These are phyloP conservation scores for Ustilago shanxiensis DNA, from an alignment of 1,284 basidiomycete genomes.

Conservation along the genomic window DNA sequence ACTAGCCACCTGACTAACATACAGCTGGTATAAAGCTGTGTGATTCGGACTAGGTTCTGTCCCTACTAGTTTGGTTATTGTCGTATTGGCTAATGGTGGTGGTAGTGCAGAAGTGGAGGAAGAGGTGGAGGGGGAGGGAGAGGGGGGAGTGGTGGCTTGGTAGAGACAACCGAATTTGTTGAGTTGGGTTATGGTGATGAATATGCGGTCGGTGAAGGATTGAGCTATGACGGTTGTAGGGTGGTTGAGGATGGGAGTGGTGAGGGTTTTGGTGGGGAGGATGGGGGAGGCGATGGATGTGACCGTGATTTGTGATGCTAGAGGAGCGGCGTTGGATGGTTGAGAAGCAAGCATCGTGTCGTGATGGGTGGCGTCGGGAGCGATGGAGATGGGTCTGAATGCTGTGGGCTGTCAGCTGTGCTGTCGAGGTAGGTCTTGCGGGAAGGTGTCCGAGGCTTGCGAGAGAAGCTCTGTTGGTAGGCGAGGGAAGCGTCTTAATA, in stretches of 20 bases:
- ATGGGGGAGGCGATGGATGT: conserved; percentile 12
- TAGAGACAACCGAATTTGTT: conserved; percentile 53
- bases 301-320: conserved; percentile 7
- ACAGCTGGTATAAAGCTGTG: conserved; percentile 82
- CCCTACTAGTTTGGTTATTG: conserved; percentile 83
- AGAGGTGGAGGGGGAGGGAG: neutral
- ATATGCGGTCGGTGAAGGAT: conserved; percentile 50
- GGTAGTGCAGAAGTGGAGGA: conserved; percentile 63
- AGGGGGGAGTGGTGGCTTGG: conserved; percentile 27
- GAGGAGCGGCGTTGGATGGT: neutral
- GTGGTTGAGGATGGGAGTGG: conserved; percentile 10
- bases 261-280: conserved; percentile 19
- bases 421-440: too few relatives aligned
- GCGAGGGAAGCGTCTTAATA: too few relatives aligned
- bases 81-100: conserved; percentile 79
- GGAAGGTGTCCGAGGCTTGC: too few relatives aligned
- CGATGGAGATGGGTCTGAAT: too few relatives aligned
- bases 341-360: conserved; percentile 6
- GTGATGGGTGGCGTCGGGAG: too few relatives aligned
- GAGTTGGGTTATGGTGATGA: conserved; percentile 58
- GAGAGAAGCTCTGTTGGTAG: too few relatives aligned
- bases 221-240: conserved; percentile 48
- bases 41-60: conserved; percentile 75
- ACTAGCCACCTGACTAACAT: conserved; percentile 86
- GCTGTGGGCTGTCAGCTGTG: too few relatives aligned